These are phyloP conservation scores for Vitis hybrid DNA, from an alignment of 177 flowering plant species.

Conservation along the genomic window DNA sequence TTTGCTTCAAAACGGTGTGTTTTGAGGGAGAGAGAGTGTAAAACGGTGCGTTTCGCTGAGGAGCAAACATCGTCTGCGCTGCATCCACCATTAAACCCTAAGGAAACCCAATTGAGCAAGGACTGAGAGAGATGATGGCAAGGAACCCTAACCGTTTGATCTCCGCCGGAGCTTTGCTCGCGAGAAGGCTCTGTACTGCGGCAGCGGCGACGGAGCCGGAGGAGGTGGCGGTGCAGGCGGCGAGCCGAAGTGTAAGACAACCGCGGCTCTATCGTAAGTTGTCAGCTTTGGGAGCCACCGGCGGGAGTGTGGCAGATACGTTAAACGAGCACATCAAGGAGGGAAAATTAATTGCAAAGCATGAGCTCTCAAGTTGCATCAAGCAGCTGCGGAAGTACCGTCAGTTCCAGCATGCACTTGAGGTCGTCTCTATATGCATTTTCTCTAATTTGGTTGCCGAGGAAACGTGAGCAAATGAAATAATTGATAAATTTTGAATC, in stretches of 20 bases:
- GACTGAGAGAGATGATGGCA: not conserved
- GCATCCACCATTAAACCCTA: constrained; percentile 1
- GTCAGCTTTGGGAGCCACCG: constrained; percentile 37
- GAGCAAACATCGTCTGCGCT: too few relatives aligned
- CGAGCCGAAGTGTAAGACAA: not conserved
- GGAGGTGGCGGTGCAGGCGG: not conserved
- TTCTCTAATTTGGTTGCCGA: too few relatives aligned
- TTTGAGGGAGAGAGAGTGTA: too few relatives aligned
- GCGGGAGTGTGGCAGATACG: constrained; percentile 35
- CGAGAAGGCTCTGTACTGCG: constrained; percentile 25
- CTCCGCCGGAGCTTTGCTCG: constrained; percentile 7
- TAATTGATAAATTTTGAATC: too few relatives aligned
- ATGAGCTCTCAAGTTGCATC: constrained; percentile 31
- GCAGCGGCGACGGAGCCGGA: constrained; percentile 4
- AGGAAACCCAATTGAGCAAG: not conserved
- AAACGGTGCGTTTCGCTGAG: too few relatives aligned
- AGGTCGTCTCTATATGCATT: constrained; percentile 30
- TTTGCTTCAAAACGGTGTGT: too few relatives aligned
- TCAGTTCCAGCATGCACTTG: constrained; percentile 39
- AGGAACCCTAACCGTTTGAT: constrained; percentile 9
- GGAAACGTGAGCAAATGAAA: too few relatives aligned
- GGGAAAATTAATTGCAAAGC: constrained; percentile 30
- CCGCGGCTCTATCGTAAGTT: constrained; percentile 35
- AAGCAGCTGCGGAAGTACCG: constrained; percentile 48
- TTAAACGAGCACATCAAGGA: constrained; percentile 39